A percentile compares a stretch with the other conserved stretches of the same genome.
These are phyloP conservation scores for Fistulifera solaris DNA, from an alignment of 108 stramenopile genomes.

Conservation along the genomic window DNA sequence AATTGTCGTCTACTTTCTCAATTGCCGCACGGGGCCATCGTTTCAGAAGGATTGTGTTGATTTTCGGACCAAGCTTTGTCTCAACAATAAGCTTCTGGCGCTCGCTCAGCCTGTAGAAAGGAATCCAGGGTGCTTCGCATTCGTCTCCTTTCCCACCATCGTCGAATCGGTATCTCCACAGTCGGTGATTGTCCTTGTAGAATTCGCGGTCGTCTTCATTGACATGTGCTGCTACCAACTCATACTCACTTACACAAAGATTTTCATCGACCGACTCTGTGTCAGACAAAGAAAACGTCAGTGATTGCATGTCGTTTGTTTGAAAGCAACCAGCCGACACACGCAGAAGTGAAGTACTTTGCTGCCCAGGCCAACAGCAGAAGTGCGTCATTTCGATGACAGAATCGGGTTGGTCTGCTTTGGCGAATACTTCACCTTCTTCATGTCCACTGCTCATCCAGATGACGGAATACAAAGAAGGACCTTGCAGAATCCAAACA, in stretches of 20 bases:
- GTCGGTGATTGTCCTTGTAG: slow-evolving; percentile 45
- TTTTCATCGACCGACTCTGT: too few relatives aligned
- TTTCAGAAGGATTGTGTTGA: slow-evolving; percentile 47
- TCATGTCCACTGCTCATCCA: slow-evolving; percentile 3
- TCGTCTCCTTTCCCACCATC: slow-evolving; percentile 1
- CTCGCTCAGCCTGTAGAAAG: slow-evolving; percentile 42
- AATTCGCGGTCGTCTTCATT: slow-evolving; percentile 53
- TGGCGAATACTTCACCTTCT: slow-evolving; percentile 12
- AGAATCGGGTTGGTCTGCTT: slow-evolving; percentile 36
- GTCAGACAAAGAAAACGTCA: too few relatives aligned
- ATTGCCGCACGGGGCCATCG: slow-evolving; percentile 61
- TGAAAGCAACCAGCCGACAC: too few relatives aligned
- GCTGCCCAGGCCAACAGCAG: slow-evolving; percentile 58
- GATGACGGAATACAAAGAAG: slow-evolving; percentile 50
- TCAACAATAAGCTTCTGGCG: slow-evolving; percentile 49
- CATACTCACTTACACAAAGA: too few relatives aligned
- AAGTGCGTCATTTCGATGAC: slow-evolving; percentile 43
- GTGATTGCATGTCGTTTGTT: too few relatives aligned
- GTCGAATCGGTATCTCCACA: slow-evolving; percentile 57
- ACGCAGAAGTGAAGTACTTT: not conserved
- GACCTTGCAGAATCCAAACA: slow-evolving; percentile 63
- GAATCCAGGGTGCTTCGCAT: slow-evolving; percentile 37
- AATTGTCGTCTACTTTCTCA: slow-evolving; percentile 24
- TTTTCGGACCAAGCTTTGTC: slow-evolving; percentile 56
- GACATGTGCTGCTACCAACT: not conserved